These are phyloP conservation scores for Litsea cubeba DNA, from an alignment of 164 flowering plant genomes.

Conservation along the genomic window DNA sequence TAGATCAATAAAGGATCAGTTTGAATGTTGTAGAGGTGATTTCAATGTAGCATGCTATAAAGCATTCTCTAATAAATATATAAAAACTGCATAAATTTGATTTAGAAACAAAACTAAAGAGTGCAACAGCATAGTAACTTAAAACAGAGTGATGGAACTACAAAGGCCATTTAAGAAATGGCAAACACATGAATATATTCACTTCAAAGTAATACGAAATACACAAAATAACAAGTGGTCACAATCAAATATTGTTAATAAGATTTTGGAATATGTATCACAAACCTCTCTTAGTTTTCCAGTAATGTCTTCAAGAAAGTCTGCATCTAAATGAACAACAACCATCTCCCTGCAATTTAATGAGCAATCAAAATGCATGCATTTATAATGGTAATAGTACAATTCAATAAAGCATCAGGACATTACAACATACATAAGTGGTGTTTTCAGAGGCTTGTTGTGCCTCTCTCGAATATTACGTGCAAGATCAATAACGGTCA, in stretches of 20 bases:
- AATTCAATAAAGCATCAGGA: background rate
- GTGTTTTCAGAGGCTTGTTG: slow-evolving; percentile 88
- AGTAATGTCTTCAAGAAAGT: slow-evolving; percentile 85
- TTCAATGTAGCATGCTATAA: too few relatives aligned
- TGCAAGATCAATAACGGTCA: slow-evolving; percentile 91
- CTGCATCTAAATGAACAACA: slow-evolving; percentile 82
- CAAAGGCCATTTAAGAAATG: background rate
- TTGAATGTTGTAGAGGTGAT: too few relatives aligned
- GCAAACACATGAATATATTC: background rate
- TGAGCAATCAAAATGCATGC: background rate
- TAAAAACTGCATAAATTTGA: too few relatives aligned
- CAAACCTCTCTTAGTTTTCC: slow-evolving; percentile 83
- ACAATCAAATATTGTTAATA: background rate
- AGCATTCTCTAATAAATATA: too few relatives aligned
- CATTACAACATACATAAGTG: slow-evolving; percentile 52
- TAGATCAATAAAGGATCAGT: too few relatives aligned
- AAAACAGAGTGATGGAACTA: too few relatives aligned
- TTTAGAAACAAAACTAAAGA: too few relatives aligned
- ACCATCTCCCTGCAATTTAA: slow-evolving; percentile 71
- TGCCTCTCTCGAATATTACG: slow-evolving; percentile 95
- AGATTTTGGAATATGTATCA: background rate
- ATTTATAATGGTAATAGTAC: background rate
- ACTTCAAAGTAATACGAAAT: background rate
- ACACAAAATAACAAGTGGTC: background rate
- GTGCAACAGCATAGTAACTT: too few relatives aligned